Conservation (phyloP, 73 alveolate species). For the Stentor roeselii region DNA sequence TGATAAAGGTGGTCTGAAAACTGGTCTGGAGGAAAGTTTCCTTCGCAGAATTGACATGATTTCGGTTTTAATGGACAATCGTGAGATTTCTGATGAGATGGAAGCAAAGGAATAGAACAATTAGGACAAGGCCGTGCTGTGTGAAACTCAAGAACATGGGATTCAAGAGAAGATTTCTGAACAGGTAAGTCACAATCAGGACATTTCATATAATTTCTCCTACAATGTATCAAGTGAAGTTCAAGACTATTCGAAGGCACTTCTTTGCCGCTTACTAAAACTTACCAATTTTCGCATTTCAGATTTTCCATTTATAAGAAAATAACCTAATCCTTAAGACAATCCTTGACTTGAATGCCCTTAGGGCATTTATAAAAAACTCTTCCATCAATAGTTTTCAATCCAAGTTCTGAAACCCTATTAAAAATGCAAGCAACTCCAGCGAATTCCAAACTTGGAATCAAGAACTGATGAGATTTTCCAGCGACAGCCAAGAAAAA, state of each 20-base stretch:
- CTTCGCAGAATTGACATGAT: conserved; percentile 16
- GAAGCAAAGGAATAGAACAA: not conserved
- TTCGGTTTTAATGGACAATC: not conserved
- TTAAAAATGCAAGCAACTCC: not conserved
- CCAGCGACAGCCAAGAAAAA: not conserved
- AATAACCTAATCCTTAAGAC: too few species aligned
- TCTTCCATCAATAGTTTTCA: not conserved
- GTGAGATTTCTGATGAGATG: not conserved
- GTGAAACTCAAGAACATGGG: not conserved
- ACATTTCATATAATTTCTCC: not conserved
- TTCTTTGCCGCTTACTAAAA: not conserved
- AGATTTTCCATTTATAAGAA: not conserved
- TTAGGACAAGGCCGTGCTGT: not conserved
- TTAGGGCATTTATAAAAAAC: not conserved
- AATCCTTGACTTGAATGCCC: too few species aligned
- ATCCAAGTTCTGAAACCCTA: not conserved
- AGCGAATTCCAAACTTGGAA: not conserved
- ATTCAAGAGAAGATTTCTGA: not conserved
- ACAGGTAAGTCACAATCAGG: not conserved
- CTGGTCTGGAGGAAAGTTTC: not conserved
- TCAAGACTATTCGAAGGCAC: not conserved
- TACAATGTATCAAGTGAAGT: not conserved
- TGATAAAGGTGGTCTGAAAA: conserved; percentile 7
- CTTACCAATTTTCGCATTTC: not conserved
- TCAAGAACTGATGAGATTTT: not conserved